Conservation (phyloP, 164 flowering plant species). For the Amborella trichopoda region DNA sequence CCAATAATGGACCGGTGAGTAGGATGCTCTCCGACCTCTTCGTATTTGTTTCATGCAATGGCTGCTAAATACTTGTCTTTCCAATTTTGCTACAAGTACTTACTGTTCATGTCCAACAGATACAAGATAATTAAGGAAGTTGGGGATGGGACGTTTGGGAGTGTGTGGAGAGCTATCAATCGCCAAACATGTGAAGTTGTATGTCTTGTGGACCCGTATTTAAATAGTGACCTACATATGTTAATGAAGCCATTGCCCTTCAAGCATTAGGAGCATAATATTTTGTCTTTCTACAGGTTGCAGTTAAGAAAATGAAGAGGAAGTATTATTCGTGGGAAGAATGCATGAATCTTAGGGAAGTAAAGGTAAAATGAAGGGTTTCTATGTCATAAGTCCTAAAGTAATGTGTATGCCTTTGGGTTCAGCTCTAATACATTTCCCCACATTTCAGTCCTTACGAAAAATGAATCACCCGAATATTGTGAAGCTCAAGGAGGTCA, state of each 20-base stretch:
- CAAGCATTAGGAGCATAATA: neutral
- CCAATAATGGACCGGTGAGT: conserved; percentile 73
- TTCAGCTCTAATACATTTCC: too few species aligned
- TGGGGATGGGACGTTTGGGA: conserved; percentile 97
- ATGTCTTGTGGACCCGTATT: conserved; percentile 16
- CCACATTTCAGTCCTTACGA: conserved; percentile 65
- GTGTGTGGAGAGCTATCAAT: conserved; percentile 90
- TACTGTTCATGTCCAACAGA: conserved; percentile 38
- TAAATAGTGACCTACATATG: neutral
- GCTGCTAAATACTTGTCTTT: neutral
- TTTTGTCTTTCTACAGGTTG: conserved; percentile 47
- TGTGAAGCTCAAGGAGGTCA: conserved; percentile 96
- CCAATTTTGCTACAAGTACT: neutral
- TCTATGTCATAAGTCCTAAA: too few species aligned
- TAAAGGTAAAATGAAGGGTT: conserved; percentile 43
- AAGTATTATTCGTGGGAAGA: conserved; percentile 98
- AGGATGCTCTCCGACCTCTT: neutral
- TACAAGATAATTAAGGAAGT: conserved; percentile 92
- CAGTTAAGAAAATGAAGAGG: conserved; percentile 92
- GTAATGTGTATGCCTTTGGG: too few species aligned
- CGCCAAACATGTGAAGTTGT: conserved; percentile 93
- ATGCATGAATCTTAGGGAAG: conserved; percentile 93
- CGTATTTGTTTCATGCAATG: neutral
- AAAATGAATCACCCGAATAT: conserved; percentile 94
- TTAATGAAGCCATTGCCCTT: neutral